Evolutionary conservation across 257 asterid species (phyloP).

Genomic region (Nicotiana benthamiana): DNA sequence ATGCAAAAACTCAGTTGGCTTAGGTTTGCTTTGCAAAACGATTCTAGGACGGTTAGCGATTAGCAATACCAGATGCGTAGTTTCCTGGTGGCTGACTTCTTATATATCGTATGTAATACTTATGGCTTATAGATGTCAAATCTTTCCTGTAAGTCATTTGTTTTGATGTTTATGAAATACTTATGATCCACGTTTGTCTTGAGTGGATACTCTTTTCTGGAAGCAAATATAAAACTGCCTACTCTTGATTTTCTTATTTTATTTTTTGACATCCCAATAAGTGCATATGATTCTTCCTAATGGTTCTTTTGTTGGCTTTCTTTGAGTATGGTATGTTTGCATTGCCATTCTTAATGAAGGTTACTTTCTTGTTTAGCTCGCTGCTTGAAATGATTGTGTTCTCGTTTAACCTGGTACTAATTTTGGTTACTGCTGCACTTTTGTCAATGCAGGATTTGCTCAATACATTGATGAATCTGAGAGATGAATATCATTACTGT

Average conservation of each 20-base stretch:
- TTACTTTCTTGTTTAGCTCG: not conserved
- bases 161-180: not conserved
- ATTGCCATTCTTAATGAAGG: not conserved
- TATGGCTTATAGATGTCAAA: not conserved
- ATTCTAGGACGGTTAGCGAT: not conserved
- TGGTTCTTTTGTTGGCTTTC: not conserved
- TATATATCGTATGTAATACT: not conserved
- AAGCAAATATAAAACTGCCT: not conserved
- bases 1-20: not conserved
- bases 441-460: constrained; percentile 58
- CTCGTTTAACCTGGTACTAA: not conserved
- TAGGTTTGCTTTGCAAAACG: not conserved
- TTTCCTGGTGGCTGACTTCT: not conserved
- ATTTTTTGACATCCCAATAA: not conserved
- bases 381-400: not conserved
- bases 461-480: constrained; percentile 55
- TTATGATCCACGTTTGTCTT: not conserved
- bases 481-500: constrained; percentile 69
- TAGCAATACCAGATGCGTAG: not conserved
- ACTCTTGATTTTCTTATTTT: not conserved
- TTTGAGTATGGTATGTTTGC: not conserved
- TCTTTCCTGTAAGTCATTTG: not conserved
- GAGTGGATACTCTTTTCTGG: not conserved
- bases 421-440: not conserved
- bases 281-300: not conserved